These are phyloP conservation scores for Skeletonema menzelii DNA, from an alignment of 108 stramenopile genomes.

Conservation along the genomic window DNA sequence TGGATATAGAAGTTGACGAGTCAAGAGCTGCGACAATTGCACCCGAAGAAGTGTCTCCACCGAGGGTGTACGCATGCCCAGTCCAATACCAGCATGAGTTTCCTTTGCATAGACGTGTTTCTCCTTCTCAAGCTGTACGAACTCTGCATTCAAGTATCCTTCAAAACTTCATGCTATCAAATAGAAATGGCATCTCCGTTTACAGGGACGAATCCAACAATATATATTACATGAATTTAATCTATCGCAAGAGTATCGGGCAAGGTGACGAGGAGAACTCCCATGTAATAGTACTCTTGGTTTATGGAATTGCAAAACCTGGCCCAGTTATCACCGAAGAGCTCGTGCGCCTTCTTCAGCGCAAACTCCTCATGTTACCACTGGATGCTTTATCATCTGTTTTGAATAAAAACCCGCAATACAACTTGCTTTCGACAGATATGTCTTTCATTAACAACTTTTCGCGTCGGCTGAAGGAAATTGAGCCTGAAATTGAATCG, in stretches of 20 bases:
- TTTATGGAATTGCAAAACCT: constrained; percentile 61
- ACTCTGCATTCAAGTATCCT: constrained; percentile 65
- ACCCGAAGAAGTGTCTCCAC: constrained; percentile 8
- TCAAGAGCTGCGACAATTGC: constrained; percentile 7
- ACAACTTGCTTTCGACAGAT: constrained; percentile 52
- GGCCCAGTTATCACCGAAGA: constrained; percentile 70
- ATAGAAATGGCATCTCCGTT: constrained; percentile 63
- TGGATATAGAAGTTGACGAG: not conserved
- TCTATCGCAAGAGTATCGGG: constrained; percentile 1
- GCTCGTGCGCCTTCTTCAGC: constrained; percentile 60
- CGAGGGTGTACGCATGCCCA: constrained; percentile 50
- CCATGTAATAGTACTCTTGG: constrained; percentile 57
- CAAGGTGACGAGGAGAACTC: constrained; percentile 30
- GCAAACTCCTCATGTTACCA: constrained; percentile 55
- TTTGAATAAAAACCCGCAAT: constrained; percentile 75
- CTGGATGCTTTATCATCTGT: constrained; percentile 66
- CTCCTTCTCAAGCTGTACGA: constrained; percentile 61
- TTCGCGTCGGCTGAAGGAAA: constrained; percentile 40
- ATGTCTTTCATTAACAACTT: constrained; percentile 65
- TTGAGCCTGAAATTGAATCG: constrained; percentile 46
- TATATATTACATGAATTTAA: constrained; percentile 79
- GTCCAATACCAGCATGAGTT: constrained; percentile 51
- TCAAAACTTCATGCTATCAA: constrained; percentile 78
- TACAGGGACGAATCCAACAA: constrained; percentile 75
- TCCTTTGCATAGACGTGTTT: constrained; percentile 58